Base-by-base conservation (phyloP, 2,329 filamentous ascomycete genomes). In the Ascochyta pisi region DNA sequence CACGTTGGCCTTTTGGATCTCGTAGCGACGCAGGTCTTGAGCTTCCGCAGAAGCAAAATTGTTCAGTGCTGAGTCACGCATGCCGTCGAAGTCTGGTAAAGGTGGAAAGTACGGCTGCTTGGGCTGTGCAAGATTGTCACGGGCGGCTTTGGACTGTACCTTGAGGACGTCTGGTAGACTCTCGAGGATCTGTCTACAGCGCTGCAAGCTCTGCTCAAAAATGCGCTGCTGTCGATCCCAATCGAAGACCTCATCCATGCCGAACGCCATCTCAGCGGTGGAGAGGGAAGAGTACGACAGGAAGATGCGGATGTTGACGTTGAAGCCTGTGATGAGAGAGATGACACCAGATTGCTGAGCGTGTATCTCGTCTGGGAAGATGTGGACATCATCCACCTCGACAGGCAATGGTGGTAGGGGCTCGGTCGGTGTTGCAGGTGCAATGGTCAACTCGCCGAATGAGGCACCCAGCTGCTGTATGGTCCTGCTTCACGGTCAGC, bases 1-100 rank as follows among this genome's bases (percentile, higher is more conserved):
- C 35, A 96, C 90, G 73, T 96, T 96, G 6, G 91, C 90, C 72
- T 96, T 96, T 73, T 96, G 92, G 27, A 96, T 95, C 76, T 96
- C 92, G 63, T 88, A 92, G 34, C 77, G 74, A 6, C 79, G 75
- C 35, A 77, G 69, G 55, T 79, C 77, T 1, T 71, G 67, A 12
- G 66, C 59, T 35, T 76, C 71, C 3, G 62, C 16, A 10, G 51
- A 60, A 35, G 64, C 66, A 38, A 69, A 72, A 3, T 60, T 61
- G 35, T 58, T 63, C 49, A 66, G 43, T 12, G 51, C 50, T 24
- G 65, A 65, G 51, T 71, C 71, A 54, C 71, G 66, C 59, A 71
- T 62, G 16, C 57, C 59, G 22, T 65, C 52, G 50, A 72, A 74
- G 44, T 72, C 73, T 8, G 75, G 75, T 66, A 74, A 71, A 9